A percentile compares a stretch with the other conserved stretches of the same genome.
Evolutionary conservation across 306 rosid species (phyloP).

Genomic region (Malus asiatica): DNA sequence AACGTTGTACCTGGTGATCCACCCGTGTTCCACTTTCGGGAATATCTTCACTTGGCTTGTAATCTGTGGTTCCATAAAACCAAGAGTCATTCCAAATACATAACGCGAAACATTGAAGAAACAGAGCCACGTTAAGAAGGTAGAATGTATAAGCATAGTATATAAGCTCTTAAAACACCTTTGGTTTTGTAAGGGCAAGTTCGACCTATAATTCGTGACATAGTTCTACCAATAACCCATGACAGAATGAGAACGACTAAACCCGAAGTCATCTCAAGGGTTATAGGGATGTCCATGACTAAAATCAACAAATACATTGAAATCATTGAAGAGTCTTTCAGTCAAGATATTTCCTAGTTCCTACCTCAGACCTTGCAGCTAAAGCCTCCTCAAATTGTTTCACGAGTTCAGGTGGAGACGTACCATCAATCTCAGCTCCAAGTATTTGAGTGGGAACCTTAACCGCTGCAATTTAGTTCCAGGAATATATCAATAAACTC

Average conservation of each 20-base stretch:
- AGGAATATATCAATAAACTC: background rate
- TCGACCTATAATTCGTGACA: too few relatives aligned
- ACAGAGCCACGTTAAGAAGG: too few relatives aligned
- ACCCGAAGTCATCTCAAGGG: background rate
- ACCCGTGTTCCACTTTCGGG: slow-evolving; percentile 45
- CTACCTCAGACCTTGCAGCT: slow-evolving; percentile 45
- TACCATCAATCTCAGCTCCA: slow-evolving; percentile 53
- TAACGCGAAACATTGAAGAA: background rate
- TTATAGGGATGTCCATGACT: background rate
- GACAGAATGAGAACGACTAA: too few relatives aligned
- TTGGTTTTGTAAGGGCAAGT: background rate
- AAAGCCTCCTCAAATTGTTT: slow-evolving; percentile 54
- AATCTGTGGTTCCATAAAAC: background rate
- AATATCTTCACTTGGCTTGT: slow-evolving; percentile 34
- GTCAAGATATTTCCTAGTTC: background rate
- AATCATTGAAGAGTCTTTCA: background rate
- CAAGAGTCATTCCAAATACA: background rate
- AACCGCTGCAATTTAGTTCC: slow-evolving; percentile 25
- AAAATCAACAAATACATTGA: background rate
- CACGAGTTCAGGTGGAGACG: slow-evolving; percentile 46
- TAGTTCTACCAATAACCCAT: too few relatives aligned
- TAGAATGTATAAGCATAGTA: too few relatives aligned
- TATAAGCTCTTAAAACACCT: too few relatives aligned
- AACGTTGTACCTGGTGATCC: slow-evolving; percentile 33
- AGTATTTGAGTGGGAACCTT: slow-evolving; percentile 43